Conservation (phyloP, 805 yeast species). For the Lipomyces yamadae region DNA sequence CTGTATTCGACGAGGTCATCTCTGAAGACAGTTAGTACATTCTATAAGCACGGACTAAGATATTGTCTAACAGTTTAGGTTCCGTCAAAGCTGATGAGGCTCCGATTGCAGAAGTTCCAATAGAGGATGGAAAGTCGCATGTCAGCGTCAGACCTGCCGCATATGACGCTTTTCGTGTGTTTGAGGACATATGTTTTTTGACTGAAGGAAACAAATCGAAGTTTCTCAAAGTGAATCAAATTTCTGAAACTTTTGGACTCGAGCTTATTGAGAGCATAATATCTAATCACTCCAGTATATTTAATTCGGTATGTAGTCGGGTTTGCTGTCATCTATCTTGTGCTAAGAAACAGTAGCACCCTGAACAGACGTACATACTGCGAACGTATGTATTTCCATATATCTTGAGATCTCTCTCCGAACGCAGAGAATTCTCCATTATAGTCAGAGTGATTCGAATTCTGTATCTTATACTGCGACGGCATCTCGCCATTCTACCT, state of each 20-base stretch:
- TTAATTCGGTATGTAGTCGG: slow-evolving; percentile 45
- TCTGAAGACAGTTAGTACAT: slow-evolving; percentile 22
- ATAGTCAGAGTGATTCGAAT: slow-evolving; percentile 78
- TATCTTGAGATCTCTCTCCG: slow-evolving; percentile 67
- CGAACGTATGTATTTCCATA: slow-evolving; percentile 76
- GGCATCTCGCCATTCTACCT: slow-evolving; percentile 64
- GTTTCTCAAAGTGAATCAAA: slow-evolving; percentile 56
- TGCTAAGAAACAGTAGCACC: slow-evolving; percentile 47
- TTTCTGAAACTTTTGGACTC: slow-evolving; percentile 70
- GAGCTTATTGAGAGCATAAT: slow-evolving; percentile 84
- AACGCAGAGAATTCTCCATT: slow-evolving; percentile 64
- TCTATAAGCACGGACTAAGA: background rate
- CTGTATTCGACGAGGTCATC: slow-evolving; percentile 70
- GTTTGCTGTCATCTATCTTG: background rate
- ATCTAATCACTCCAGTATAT: slow-evolving; percentile 62
- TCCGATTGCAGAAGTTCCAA: slow-evolving; percentile 36
- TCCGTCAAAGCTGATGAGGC: slow-evolving; percentile 9
- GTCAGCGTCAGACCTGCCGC: slow-evolving; percentile 50
- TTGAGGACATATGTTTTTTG: slow-evolving; percentile 72
- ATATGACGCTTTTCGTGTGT: slow-evolving; percentile 70
- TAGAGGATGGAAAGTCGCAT: slow-evolving; percentile 38
- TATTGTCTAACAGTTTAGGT: background rate
- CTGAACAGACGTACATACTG: slow-evolving; percentile 68
- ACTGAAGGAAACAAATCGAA: slow-evolving; percentile 62
- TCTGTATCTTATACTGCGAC: slow-evolving; percentile 62